These are phyloP conservation scores for Aphelidium insulamus DNA, from an alignment of 371 early-diverging fungal species.

Conservation along the genomic window DNA sequence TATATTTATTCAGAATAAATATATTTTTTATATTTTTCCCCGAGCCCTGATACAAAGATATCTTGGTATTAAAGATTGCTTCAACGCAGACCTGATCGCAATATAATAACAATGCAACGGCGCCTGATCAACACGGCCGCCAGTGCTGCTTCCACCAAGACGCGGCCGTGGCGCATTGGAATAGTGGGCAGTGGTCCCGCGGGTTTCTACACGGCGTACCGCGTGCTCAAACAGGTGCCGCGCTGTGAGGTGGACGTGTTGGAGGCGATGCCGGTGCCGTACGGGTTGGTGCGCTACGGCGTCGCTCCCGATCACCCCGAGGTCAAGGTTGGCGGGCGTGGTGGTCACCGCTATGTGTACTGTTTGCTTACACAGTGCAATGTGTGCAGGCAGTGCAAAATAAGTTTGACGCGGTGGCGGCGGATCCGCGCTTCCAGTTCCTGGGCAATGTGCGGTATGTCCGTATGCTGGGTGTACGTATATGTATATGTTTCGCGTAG, in stretches of 20 bases:
- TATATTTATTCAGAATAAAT: too few relatives aligned
- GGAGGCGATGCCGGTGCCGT: conserved; percentile 66
- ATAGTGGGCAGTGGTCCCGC: conserved; percentile 75
- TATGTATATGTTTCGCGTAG: not conserved
- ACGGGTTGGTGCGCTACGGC: conserved; percentile 82
- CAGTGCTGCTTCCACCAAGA: too few relatives aligned
- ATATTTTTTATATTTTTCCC: too few relatives aligned
- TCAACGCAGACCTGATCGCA: too few relatives aligned
- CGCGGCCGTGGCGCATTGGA: conserved; percentile 34
- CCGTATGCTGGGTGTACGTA: conserved; percentile 10
- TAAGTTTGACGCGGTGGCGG: conserved; percentile 57
- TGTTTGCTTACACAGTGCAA: not conserved
- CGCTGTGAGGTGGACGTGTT: conserved; percentile 52
- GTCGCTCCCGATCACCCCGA: conserved; percentile 98
- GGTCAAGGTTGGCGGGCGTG: too few relatives aligned
- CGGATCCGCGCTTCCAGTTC: conserved; percentile 43
- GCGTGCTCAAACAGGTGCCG: conserved; percentile 34
- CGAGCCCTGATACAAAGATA: too few relatives aligned
- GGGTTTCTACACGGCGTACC: conserved; percentile 78
- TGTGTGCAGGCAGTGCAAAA: conserved; percentile 39
- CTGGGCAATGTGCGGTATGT: conserved; percentile 66
- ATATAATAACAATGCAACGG: too few relatives aligned
- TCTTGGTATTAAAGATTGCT: too few relatives aligned
- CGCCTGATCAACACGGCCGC: too few relatives aligned
- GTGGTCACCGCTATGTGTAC: too few relatives aligned